A percentile compares a stretch with the other conserved stretches of the same genome.
phyloP scores from a whole-genome alignment of 306 rosid species.

The Medicago ruthenica region DNA sequence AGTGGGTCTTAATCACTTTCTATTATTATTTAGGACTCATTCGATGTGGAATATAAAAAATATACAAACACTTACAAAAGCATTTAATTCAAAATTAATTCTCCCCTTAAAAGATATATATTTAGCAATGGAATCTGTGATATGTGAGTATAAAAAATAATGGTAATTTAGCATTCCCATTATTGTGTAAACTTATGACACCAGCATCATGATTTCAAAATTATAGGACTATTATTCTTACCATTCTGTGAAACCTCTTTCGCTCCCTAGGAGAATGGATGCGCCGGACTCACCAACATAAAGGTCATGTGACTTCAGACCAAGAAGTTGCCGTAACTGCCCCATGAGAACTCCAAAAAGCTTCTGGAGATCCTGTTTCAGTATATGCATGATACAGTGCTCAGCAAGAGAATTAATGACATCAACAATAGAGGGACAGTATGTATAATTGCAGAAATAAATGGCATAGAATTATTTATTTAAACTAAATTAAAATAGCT shows the following conservation, averaged over 20 bases:
- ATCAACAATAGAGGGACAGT: slow-evolving; percentile 12
- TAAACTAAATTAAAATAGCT: neutral
- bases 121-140: neutral
- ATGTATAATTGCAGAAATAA: neutral
- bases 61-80: slow-evolving; percentile 4
- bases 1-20: neutral
- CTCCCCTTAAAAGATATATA: slow-evolving; percentile 19
- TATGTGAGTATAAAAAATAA: slow-evolving; percentile 8
- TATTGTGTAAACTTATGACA: slow-evolving; percentile 7
- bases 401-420: slow-evolving; percentile 40
- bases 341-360: slow-evolving; percentile 84
- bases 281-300: slow-evolving; percentile 75
- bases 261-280: slow-evolving; percentile 73
- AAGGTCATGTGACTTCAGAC: slow-evolving; percentile 70
- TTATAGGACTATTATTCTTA: slow-evolving; percentile 45
- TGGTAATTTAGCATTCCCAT: slow-evolving; percentile 29
- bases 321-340: slow-evolving; percentile 93
- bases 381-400: slow-evolving; percentile 48
- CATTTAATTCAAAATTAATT: slow-evolving; percentile 23
- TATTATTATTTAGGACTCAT: neutral
- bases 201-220: slow-evolving; percentile 19
- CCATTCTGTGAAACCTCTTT: slow-evolving; percentile 92
- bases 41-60: neutral
- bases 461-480: slow-evolving; percentile 1
- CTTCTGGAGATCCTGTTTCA: slow-evolving; percentile 79